Base-by-base conservation (phyloP, 2,329 filamentous ascomycete genomes). In the Coniochaeta sp. region DNA sequence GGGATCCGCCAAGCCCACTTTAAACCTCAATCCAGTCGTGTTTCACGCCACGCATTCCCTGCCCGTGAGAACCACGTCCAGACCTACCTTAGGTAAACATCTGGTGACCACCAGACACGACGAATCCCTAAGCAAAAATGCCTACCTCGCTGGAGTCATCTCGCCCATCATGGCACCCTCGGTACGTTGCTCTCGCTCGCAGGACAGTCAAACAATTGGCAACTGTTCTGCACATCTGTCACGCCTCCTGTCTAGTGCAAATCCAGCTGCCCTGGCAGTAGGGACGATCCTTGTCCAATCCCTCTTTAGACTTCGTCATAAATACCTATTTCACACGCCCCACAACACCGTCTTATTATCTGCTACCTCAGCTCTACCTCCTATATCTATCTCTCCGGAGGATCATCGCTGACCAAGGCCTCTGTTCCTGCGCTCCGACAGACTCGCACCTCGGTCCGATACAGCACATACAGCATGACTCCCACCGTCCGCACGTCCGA, bases 111-210 rank as follows among this genome's bases (percentile, higher is more conserved):
- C n/a, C 17, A 10, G n/a, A 47, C 9, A 2, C n/a, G n/a, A 14
- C n/a, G n/a, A 47, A 24, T 36, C 30, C 24, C 2, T 4, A 56
- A 56, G 12, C 66, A 69, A 65, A 65, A 60, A 86, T 86, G 83
- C 81, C 82, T 70, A 71, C 77, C 62, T 86, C 83, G n/a, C 68
- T 85, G 61, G 83, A 86, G 60, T 86, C 83, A 52, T 77, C 81
- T 59, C 81, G 82, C 70, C 83, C 83, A 86, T 86, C 71, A 85
- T 86, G 83, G 81, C 81, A 62, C 79, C 82, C 55, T 85, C 83
- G 69, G 83, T 86, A 83, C 59, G 83, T 82, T 58, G 50, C 24
- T 47, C 47, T 52, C 47, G 14, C n/a, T 28, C 10, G n/a, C 42
- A 24, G 24, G 4, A 47, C 42, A 3, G 38, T 40, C 16, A 32